phyloP scores from a whole-genome alignment of 2,329 filamentous ascomycete species.

The Phoma sp. region DNA sequence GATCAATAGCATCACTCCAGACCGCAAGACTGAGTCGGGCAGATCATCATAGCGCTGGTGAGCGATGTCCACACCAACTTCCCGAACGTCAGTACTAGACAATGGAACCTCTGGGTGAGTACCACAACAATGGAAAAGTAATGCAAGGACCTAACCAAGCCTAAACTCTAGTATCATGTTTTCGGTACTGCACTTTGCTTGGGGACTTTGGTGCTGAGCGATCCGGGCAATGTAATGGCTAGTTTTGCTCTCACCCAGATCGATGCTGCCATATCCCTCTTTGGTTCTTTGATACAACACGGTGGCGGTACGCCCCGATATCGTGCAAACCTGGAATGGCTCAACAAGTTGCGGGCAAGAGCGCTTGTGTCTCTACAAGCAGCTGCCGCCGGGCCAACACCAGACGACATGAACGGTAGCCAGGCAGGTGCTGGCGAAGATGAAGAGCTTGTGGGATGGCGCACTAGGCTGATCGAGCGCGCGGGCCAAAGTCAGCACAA shows the following conservation, averaged over 20 bases:
- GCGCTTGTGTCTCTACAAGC: not conserved
- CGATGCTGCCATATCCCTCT: conserved; percentile 1
- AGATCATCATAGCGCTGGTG: conserved; percentile 4
- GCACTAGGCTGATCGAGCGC: conserved; percentile 6
- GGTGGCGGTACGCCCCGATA: conserved; percentile 4
- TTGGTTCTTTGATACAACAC: conserved; percentile 1
- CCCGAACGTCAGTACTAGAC: not conserved
- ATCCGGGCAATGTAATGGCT: conserved; percentile 3
- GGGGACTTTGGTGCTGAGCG: conserved; percentile 3
- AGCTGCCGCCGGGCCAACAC: not conserved
- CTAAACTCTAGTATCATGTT: conserved; percentile 1
- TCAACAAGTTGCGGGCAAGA: conserved; percentile 1
- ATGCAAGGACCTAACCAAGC: not conserved
- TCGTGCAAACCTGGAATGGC: conserved; percentile 5
- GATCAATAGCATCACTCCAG: not conserved
- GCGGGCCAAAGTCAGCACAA: conserved; percentile 1
- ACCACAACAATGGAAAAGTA: not conserved
- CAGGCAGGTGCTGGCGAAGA: conserved; percentile 1
- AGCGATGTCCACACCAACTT: not conserved
- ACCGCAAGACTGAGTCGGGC: not conserved
- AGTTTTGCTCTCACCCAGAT: conserved; percentile 4
- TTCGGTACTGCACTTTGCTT: conserved; percentile 5
- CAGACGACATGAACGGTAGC: not conserved
- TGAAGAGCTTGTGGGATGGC: conserved; percentile 5
- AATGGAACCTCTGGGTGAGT: conserved; percentile 5